Conservation (phyloP, 495 filamentous ascomycete genomes). For the Amphirosellinia nigrospora region DNA sequence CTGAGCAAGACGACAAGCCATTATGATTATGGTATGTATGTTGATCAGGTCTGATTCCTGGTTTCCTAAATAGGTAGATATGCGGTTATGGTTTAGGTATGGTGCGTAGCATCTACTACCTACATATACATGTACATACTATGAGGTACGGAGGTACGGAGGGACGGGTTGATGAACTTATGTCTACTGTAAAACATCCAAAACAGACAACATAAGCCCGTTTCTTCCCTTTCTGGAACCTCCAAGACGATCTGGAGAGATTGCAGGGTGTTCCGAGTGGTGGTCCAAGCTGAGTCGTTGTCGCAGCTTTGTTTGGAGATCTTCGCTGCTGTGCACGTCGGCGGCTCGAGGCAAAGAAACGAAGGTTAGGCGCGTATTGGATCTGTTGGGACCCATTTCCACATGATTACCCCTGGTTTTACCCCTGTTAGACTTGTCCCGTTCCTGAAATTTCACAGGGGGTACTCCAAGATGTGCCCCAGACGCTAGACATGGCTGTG, state of each 20-base stretch:
- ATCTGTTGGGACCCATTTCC: constrained; percentile 6
- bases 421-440: constrained; percentile 20
- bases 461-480: background rate
- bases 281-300: constrained; percentile 17
- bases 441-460: constrained; percentile 20
- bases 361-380: constrained; percentile 6
- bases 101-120: too few species aligned
- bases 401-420: constrained; percentile 24
- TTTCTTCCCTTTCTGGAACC: constrained; percentile 17
- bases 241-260: constrained; percentile 6
- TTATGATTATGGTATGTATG: too few species aligned
- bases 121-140: too few species aligned
- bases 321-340: background rate
- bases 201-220: constrained; percentile 6
- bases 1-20: background rate
- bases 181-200: background rate
- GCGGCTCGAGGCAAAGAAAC: constrained; percentile 1
- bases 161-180: background rate
- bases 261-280: constrained; percentile 18
- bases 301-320: constrained; percentile 24
- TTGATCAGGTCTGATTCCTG: background rate
- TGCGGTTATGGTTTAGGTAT: background rate
- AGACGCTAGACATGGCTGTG: background rate
- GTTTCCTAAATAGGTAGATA: background rate
- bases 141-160: too few species aligned